phyloP scores from a whole-genome alignment of 768 basidiomycete species.

The Suillus luteus region DNA sequence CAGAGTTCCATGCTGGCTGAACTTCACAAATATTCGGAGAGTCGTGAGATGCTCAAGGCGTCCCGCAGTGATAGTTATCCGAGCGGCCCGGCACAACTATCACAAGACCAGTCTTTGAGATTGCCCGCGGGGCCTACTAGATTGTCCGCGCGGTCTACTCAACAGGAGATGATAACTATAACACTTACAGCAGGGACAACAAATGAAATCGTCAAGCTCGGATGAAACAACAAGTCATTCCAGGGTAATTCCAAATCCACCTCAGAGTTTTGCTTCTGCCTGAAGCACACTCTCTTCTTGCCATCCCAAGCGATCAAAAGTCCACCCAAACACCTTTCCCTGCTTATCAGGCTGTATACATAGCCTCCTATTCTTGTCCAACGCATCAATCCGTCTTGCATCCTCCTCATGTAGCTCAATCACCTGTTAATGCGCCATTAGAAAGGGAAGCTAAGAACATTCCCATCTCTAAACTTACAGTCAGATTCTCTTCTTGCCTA shows the following conservation, averaged over 20 bases:
- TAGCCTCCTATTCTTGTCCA: conserved; percentile 36
- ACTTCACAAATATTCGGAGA: background rate
- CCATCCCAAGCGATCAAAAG: conserved; percentile 47
- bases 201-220: background rate
- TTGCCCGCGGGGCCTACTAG: background rate
- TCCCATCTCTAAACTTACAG: conserved; percentile 33
- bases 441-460: background rate
- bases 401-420: conserved; percentile 36
- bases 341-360: conserved; percentile 28
- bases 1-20: background rate
- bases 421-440: conserved; percentile 24
- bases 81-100: background rate
- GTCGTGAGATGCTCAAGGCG: background rate
- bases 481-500: conserved; percentile 53
- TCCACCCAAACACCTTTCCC: conserved; percentile 46
- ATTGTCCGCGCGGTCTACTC: background rate
- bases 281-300: conserved; percentile 23
- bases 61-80: conserved; percentile 4
- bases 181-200: background rate
- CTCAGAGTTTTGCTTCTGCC: conserved; percentile 8
- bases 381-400: conserved; percentile 32
- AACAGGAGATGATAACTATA: background rate
- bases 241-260: background rate
- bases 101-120: conserved; percentile 5
- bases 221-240: background rate